phyloP scores from a whole-genome alignment of 768 basidiomycete species.

The Pulveroboletus frians region DNA sequence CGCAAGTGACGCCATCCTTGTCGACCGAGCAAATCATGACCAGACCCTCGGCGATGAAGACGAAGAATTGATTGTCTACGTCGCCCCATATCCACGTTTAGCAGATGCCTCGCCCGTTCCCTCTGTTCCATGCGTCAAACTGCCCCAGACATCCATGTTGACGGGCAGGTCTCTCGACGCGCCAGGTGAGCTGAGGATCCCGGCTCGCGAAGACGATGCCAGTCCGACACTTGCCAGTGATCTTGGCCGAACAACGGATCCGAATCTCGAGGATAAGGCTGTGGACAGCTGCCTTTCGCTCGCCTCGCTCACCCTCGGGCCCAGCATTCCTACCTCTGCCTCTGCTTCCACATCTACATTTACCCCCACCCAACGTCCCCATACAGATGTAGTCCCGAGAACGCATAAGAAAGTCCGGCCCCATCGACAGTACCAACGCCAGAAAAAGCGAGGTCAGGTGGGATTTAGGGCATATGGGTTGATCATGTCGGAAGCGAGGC shows the following conservation, averaged over 20 bases:
- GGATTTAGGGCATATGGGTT: slow-evolving; percentile 50
- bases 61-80: slow-evolving; percentile 67
- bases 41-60: slow-evolving; percentile 18
- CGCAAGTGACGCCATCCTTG: slow-evolving; percentile 21
- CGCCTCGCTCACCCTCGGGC: slow-evolving; percentile 24
- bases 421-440: slow-evolving; percentile 7
- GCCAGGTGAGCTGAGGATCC: background rate
- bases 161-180: slow-evolving; percentile 10
- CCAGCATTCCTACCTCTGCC: slow-evolving; percentile 1
- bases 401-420: slow-evolving; percentile 16
- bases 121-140: slow-evolving; percentile 9
- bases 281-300: slow-evolving; percentile 18
- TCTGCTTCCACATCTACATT: background rate
- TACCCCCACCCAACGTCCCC: slow-evolving; percentile 15
- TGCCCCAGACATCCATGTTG: slow-evolving; percentile 24
- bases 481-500: slow-evolving; percentile 47
- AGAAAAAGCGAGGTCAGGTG: slow-evolving; percentile 10
- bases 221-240: background rate
- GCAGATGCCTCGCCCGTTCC: slow-evolving; percentile 11
- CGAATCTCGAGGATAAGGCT: background rate
- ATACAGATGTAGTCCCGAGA: slow-evolving; percentile 22
- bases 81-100: slow-evolving; percentile 63
- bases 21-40: slow-evolving; percentile 17
- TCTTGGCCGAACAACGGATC: no score
- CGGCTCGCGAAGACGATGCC: slow-evolving; percentile 10